Percentiles rank a stretch among this genome's conserved stretches.
phyloP scores from a whole-genome alignment of 495 filamentous ascomycete genomes.

The Lophium mytilinum region DNA sequence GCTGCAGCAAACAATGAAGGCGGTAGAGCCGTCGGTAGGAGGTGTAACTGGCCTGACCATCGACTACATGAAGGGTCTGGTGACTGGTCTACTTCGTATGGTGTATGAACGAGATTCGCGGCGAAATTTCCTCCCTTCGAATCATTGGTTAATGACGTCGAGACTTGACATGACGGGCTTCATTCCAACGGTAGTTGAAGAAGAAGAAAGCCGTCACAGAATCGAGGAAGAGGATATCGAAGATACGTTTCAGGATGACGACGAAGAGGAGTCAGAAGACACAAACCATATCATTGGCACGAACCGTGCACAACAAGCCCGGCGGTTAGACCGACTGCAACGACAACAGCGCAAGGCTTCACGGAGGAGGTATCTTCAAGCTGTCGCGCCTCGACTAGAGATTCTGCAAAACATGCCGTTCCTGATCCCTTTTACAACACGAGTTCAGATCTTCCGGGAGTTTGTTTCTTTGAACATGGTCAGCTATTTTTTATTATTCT shows the following conservation, averaged over 20 bases:
- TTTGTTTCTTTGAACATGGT: conserved; percentile 80
- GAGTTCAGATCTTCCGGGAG: conserved; percentile 89
- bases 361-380: conserved; percentile 58
- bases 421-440: conserved; percentile 83
- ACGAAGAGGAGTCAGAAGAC: conserved; percentile 42
- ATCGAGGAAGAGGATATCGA: conserved; percentile 45
- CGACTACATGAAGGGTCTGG: conserved; percentile 67
- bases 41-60: conserved; percentile 65
- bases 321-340: conserved; percentile 46
- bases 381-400: conserved; percentile 76
- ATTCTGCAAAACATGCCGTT: conserved; percentile 96
- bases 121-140: conserved; percentile 67
- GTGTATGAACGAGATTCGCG: conserved; percentile 93
- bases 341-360: conserved; percentile 56
- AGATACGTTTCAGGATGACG: conserved; percentile 39
- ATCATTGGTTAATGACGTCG: conserved; percentile 92
- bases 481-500: conserved; percentile 25
- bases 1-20: conserved; percentile 8
- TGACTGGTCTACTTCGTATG: conserved; percentile 76
- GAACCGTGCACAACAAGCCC: conserved; percentile 44
- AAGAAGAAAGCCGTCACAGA: conserved; percentile 74
- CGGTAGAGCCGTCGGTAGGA: conserved; percentile 38
- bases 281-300: conserved; percentile 43
- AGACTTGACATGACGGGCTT: conserved; percentile 89
- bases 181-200: conserved; percentile 73